phyloP scores from a whole-genome alignment of 345 rosid genomes.

The Euphorbia tirucalli region DNA sequence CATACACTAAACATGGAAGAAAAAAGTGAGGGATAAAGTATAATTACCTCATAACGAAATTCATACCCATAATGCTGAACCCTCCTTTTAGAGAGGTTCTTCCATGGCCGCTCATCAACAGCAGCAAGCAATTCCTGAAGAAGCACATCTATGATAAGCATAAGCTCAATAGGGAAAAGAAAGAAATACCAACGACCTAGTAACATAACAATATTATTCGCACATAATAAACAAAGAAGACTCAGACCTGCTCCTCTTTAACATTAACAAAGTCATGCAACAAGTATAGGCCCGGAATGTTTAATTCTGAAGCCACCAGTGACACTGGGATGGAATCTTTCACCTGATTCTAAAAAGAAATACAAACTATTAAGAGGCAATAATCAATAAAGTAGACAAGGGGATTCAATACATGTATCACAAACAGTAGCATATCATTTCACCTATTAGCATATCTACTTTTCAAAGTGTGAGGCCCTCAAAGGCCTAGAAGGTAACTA shows the following conservation, averaged over 20 bases:
- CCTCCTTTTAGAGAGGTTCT: constrained; percentile 72
- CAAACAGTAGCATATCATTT: neutral
- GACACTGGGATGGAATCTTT: constrained; percentile 51
- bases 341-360: constrained; percentile 29
- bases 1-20: neutral
- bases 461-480: neutral
- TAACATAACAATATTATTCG: neutral
- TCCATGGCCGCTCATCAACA: constrained; percentile 77
- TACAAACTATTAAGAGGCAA: neutral
- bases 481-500: neutral
- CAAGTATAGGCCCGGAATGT: constrained; percentile 77
- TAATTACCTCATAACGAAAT: constrained; percentile 65
- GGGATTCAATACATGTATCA: neutral
- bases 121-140: constrained; percentile 74
- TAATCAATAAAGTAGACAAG: neutral
- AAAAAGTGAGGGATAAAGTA: constrained; percentile 1
- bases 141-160: constrained; percentile 3
- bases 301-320: constrained; percentile 53
- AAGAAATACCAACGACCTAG: neutral
- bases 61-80: constrained; percentile 97
- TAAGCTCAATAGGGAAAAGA: neutral
- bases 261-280: constrained; percentile 58
- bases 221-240: constrained; percentile 4
- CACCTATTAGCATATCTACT: neutral
- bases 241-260: constrained; percentile 64